Evolutionary conservation across 768 basidiomycete species (phyloP).

Genomic region (Boletus huronensis): DNA sequence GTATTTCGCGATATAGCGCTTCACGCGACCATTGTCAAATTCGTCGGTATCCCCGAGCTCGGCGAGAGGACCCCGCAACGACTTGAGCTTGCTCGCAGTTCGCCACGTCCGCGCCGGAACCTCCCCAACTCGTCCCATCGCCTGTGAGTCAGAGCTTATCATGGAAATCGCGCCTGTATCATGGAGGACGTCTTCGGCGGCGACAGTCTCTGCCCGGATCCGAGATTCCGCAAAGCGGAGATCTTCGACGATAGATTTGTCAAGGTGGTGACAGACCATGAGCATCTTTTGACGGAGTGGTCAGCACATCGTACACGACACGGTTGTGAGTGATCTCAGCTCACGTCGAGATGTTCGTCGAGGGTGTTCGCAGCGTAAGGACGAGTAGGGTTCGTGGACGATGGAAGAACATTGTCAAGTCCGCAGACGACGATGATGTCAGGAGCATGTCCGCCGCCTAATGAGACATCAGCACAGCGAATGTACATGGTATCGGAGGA

Average conservation of each 20-base stretch:
- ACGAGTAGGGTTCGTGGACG: conserved; percentile 95
- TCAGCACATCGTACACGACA: background rate
- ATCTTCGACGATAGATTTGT: conserved; percentile 88
- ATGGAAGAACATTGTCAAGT: conserved; percentile 83
- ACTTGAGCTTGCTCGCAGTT: conserved; percentile 93
- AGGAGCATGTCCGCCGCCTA: conserved; percentile 93
- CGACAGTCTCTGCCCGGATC: conserved; percentile 94
- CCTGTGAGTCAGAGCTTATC: conserved; percentile 95
- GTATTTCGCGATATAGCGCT: conserved; percentile 93
- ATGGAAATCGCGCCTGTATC: conserved; percentile 94
- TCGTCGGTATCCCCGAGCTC: conserved; percentile 45
- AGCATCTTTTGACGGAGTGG: conserved; percentile 66
- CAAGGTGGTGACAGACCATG: conserved; percentile 99
- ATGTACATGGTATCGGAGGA: background rate
- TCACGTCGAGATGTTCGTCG: conserved; percentile 94
- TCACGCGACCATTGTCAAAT: conserved; percentile 83
- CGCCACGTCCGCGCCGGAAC: conserved; percentile 92
- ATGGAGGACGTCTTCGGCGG: conserved; percentile 94
- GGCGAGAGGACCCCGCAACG: conserved; percentile 68
- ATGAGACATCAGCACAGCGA: background rate
- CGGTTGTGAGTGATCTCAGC: conserved; percentile 23
- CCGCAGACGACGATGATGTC: conserved; percentile 98
- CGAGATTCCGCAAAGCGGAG: conserved; percentile 95
- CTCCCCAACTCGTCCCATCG: conserved; percentile 98
- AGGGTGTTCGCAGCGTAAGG: conserved; percentile 90